Conservation (phyloP, 345 rosid species). For the Dipteronia sinensis region DNA sequence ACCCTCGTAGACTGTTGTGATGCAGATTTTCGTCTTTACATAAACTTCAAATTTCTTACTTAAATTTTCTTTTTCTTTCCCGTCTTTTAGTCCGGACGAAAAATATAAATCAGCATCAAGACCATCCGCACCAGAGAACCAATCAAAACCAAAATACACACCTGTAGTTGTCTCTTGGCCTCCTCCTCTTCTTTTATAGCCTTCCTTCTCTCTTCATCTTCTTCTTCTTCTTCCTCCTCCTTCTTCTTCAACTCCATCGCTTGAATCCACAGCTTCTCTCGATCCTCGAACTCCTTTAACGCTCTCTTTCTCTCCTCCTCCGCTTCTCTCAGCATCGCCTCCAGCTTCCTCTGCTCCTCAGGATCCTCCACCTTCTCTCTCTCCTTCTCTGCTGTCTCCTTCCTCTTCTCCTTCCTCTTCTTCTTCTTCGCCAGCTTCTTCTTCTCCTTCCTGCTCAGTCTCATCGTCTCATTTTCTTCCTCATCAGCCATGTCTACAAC, state of each 20-base stretch:
- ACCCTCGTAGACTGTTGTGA: no score
- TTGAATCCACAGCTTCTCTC: slow-evolving; percentile 71
- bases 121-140: no score
- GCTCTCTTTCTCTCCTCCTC: slow-evolving; percentile 54
- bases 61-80: no score
- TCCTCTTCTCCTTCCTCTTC: slow-evolving; percentile 77
- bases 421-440: slow-evolving; percentile 76
- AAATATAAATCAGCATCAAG: background rate
- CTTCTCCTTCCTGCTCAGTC: slow-evolving; percentile 66
- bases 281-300: slow-evolving; percentile 71
- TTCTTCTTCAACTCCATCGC: slow-evolving; percentile 65
- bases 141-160: background rate
- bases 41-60: no score
- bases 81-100: no score
- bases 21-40: no score
- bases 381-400: slow-evolving; percentile 68
- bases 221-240: slow-evolving; percentile 42
- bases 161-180: slow-evolving; percentile 11
- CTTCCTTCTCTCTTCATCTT: slow-evolving; percentile 46
- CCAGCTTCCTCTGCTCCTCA: slow-evolving; percentile 55
- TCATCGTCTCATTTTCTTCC: slow-evolving; percentile 17
- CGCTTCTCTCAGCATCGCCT: slow-evolving; percentile 65
- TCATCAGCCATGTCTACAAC: background rate
- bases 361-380: slow-evolving; percentile 60
- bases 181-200: slow-evolving; percentile 41